A percentile compares a stretch with the other conserved stretches of the same genome.
These are phyloP conservation scores for Fusarium agapanthi DNA, from an alignment of 2,329 filamentous ascomycete genomes.

Conservation along the genomic window DNA sequence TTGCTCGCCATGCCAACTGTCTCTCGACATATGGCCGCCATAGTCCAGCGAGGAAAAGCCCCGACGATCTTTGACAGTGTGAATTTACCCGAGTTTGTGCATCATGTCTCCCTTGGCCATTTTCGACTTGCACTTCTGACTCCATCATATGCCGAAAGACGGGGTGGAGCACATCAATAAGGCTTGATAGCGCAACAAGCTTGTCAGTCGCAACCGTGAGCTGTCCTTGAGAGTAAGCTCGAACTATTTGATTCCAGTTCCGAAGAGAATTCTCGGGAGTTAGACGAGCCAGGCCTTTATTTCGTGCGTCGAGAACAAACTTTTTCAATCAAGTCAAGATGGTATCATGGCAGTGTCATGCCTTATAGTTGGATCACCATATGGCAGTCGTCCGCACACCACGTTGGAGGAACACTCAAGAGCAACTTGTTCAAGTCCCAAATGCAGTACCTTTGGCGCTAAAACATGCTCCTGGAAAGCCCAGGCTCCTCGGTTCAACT, in stretches of 20 bases:
- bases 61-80: neutral
- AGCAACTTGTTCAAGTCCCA: slow-evolving; percentile 10
- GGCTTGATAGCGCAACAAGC: slow-evolving; percentile 6
- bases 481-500: slow-evolving; percentile 17
- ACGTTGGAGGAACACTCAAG: slow-evolving; percentile 14
- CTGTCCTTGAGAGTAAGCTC: neutral
- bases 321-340: neutral
- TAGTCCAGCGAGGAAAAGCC: slow-evolving; percentile 7
- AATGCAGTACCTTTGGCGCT: slow-evolving; percentile 10
- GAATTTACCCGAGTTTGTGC: no score
- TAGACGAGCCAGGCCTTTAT: neutral
- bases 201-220: neutral
- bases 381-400: slow-evolving; percentile 14
- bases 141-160: neutral
- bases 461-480: slow-evolving; percentile 17
- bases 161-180: neutral
- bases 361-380: neutral
- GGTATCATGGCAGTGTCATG: neutral
- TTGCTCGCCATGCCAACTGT: slow-evolving; percentile 23
- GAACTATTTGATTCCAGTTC: slow-evolving; percentile 13
- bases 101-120: rapidly evolving
- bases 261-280: neutral
- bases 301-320: neutral
- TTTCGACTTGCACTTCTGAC: neutral
- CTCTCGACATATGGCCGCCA: slow-evolving; percentile 4